phyloP scores from a whole-genome alignment of 768 basidiomycete species.

The Tylopilus intermedius region DNA sequence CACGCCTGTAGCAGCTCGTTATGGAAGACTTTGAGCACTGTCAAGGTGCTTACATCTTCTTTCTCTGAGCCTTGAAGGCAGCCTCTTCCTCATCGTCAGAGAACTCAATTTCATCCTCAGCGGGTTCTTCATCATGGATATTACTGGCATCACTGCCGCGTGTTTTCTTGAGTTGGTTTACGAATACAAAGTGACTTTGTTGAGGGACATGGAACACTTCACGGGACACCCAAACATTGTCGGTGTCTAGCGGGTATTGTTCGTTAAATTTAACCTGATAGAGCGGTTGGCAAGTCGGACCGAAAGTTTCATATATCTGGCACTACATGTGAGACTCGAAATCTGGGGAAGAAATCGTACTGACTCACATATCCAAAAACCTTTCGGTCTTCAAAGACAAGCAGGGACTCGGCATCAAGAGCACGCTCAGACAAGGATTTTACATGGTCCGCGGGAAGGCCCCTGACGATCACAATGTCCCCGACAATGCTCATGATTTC shows the following conservation, averaged over 20 bases:
- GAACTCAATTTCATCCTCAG: slow-evolving; percentile 86
- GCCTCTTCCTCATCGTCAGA: slow-evolving; percentile 93
- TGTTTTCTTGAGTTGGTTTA: slow-evolving; percentile 58
- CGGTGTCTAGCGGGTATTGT: slow-evolving; percentile 54
- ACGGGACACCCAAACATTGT: slow-evolving; percentile 50
- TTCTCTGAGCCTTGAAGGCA: slow-evolving; percentile 56
- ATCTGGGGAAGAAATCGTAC: slow-evolving; percentile 4
- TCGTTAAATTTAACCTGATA: slow-evolving; percentile 84
- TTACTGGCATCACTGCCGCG: slow-evolving; percentile 96
- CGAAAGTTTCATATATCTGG: slow-evolving; percentile 93
- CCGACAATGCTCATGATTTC: slow-evolving; percentile 73
- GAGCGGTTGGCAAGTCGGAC: slow-evolving; percentile 83
- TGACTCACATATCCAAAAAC: slow-evolving; percentile 84
- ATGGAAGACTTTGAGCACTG: neutral
- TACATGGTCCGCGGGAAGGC: slow-evolving; percentile 40
- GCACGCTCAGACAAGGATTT: slow-evolving; percentile 54
- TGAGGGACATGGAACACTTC: slow-evolving; percentile 80
- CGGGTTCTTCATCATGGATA: slow-evolving; percentile 90
- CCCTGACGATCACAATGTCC: slow-evolving; percentile 69
- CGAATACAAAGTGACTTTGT: slow-evolving; percentile 80
- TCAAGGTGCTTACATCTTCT: slow-evolving; percentile 47
- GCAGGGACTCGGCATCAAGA: slow-evolving; percentile 83
- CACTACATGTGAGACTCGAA: slow-evolving; percentile 12
- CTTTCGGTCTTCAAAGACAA: slow-evolving; percentile 84
- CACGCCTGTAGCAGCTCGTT: slow-evolving; percentile 39